Evolutionary conservation across 768 basidiomycete species (phyloP).

Genomic region (Boletus insuetus): DNA sequence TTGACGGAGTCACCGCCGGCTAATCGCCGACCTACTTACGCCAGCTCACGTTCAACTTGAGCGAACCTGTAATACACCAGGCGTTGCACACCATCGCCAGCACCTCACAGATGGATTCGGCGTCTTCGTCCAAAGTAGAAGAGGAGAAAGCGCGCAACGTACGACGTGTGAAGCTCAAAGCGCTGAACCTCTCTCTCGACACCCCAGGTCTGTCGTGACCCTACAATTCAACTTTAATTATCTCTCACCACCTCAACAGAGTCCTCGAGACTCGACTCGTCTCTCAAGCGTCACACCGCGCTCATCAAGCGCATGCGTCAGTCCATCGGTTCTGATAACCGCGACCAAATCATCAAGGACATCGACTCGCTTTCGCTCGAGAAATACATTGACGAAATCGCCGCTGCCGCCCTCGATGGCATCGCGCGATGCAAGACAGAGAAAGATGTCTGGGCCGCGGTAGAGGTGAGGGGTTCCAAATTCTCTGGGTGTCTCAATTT

Average conservation of each 20-base stretch:
- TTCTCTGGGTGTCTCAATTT: neutral
- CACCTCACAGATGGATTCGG: slow-evolving; percentile 19
- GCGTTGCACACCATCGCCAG: slow-evolving; percentile 1
- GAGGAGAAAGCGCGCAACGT: slow-evolving; percentile 51
- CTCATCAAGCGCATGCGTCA: slow-evolving; percentile 91
- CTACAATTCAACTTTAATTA: neutral
- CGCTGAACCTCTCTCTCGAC: slow-evolving; percentile 48
- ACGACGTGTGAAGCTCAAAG: slow-evolving; percentile 59
- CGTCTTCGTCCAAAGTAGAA: slow-evolving; percentile 37
- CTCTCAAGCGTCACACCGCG: slow-evolving; percentile 92
- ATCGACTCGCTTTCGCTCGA: slow-evolving; percentile 86
- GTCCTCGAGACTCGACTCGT: slow-evolving; percentile 82
- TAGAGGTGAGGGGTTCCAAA: slow-evolving; percentile 61
- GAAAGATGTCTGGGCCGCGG: slow-evolving; percentile 86
- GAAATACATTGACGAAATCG: slow-evolving; percentile 96
- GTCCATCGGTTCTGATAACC: slow-evolving; percentile 78
- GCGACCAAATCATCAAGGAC: slow-evolving; percentile 88
- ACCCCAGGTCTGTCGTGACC: slow-evolving; percentile 42
- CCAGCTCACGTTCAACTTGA: neutral
- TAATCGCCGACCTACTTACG: slow-evolving; percentile 10
- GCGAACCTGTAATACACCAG: neutral
- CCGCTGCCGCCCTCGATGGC: slow-evolving; percentile 83
- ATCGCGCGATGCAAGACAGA: slow-evolving; percentile 86
- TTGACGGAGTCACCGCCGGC: slow-evolving; percentile 8
- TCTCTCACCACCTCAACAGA: slow-evolving; percentile 41